A percentile compares a stretch with the other conserved stretches of the same genome.
phyloP scores from a whole-genome alignment of 345 rosid species.

The Durio zibethinus region DNA sequence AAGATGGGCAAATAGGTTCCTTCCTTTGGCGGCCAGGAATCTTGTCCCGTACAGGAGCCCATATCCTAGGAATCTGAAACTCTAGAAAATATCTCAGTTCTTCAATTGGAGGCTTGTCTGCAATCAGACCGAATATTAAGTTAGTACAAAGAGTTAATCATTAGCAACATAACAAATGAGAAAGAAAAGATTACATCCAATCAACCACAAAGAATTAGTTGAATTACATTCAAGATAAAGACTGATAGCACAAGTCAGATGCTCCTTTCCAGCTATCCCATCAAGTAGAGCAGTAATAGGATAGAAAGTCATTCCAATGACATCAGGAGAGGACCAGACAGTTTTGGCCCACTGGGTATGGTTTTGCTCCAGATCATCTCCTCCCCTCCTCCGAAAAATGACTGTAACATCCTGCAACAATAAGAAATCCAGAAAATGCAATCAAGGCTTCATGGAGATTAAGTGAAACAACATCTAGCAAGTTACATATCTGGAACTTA shows the following conservation, averaged over 20 bases:
- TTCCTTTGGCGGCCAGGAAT: constrained; percentile 65
- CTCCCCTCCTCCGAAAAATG: constrained; percentile 73
- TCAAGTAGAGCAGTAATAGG: constrained; percentile 59
- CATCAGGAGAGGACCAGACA: constrained; percentile 60
- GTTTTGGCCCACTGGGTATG: constrained; percentile 58
- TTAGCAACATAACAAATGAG: neutral
- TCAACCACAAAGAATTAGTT: constrained; percentile 2
- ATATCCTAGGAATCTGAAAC: constrained; percentile 63
- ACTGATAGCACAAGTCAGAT: constrained; percentile 56
- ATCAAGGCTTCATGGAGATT: constrained; percentile 6
- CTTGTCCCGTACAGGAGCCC: constrained; percentile 64
- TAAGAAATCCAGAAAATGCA: constrained; percentile 14
- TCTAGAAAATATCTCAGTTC: constrained; percentile 72
- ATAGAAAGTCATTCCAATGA: constrained; percentile 64
- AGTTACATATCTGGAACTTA: neutral
- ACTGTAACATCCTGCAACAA: constrained; percentile 65
- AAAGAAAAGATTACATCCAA: neutral
- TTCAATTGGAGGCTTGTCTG: constrained; percentile 75
- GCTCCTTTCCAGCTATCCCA: constrained; percentile 61
- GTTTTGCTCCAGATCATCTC: constrained; percentile 72
- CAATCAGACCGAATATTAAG: constrained; percentile 12
- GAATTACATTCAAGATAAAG: constrained; percentile 69
- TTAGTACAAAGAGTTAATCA: constrained; percentile 7
- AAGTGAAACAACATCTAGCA: neutral
- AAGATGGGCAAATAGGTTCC: constrained; percentile 76